phyloP scores from a whole-genome alignment of 768 basidiomycete genomes.

The Gloeophyllum trabeum region DNA sequence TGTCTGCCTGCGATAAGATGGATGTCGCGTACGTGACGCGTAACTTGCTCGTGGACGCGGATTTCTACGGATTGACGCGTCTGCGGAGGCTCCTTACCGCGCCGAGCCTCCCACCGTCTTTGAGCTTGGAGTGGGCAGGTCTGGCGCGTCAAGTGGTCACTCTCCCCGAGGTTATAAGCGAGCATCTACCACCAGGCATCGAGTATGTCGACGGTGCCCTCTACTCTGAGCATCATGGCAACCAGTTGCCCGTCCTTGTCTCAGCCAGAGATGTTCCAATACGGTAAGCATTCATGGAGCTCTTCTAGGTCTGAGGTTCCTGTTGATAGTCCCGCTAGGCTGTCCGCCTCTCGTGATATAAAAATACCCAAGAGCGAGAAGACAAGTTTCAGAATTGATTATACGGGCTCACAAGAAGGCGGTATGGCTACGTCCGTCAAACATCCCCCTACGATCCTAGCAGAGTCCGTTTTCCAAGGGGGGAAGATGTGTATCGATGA shows the following conservation, averaged over 20 bases:
- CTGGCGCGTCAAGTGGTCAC: not conserved
- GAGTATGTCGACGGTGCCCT: not conserved
- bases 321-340: not conserved
- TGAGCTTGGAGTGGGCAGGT: not conserved
- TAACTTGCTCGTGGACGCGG: slow-evolving; percentile 4
- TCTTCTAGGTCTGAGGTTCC: not conserved
- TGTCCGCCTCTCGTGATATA: not conserved
- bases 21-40: not conserved
- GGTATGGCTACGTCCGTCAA: not conserved
- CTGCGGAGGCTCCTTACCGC: slow-evolving; percentile 1
- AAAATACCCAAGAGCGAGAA: not conserved
- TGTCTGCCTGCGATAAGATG: slow-evolving; percentile 2
- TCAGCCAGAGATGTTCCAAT: not conserved
- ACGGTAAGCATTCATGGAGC: not conserved
- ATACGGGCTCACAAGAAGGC: not conserved
- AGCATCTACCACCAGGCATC: not conserved
- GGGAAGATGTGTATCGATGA: not conserved
- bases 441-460: not conserved
- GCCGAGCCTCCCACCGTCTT: not conserved
- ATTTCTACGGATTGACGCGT: slow-evolving; percentile 3
- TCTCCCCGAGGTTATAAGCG: not conserved
- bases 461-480: not conserved
- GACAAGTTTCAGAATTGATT: not conserved
- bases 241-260: not conserved
- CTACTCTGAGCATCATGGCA: not conserved